phyloP scores from a whole-genome alignment of 345 rosid genomes.

The Populus euphratica region DNA sequence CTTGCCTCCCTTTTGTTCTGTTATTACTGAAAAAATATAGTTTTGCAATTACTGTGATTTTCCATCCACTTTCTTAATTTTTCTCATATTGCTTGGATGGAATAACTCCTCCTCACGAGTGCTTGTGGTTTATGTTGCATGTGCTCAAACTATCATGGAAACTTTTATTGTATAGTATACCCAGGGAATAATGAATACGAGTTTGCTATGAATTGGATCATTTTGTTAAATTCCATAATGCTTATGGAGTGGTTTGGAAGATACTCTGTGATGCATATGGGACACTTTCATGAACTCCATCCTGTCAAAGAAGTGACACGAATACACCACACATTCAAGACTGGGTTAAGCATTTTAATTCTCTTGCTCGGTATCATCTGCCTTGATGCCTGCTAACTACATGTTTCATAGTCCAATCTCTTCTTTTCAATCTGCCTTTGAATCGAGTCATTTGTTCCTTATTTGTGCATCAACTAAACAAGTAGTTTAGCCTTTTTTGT shows the following conservation, averaged over 20 bases:
- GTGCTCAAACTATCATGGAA: neutral
- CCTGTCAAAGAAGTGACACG: neutral
- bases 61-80: neutral
- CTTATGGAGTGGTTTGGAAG: neutral
- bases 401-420: neutral
- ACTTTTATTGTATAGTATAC: neutral
- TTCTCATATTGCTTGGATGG: neutral
- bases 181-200: neutral
- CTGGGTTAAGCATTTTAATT: neutral
- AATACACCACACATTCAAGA: neutral
- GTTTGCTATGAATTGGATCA: neutral
- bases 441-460: neutral
- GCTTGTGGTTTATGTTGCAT: neutral
- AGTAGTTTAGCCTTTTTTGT: neutral
- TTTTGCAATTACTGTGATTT: neutral
- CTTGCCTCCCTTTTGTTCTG: no score
- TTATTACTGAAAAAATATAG: neutral
- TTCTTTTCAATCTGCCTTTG: neutral
- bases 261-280: neutral
- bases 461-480: neutral
- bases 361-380: neutral
- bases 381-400: neutral
- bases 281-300: neutral
- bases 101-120: neutral
- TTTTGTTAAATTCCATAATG: neutral